Evolutionary conservation across 441 rosid genomes (phyloP), one percentile per base, ranked within the genome.

Genomic region (Aleurites moluccanus): DNA sequence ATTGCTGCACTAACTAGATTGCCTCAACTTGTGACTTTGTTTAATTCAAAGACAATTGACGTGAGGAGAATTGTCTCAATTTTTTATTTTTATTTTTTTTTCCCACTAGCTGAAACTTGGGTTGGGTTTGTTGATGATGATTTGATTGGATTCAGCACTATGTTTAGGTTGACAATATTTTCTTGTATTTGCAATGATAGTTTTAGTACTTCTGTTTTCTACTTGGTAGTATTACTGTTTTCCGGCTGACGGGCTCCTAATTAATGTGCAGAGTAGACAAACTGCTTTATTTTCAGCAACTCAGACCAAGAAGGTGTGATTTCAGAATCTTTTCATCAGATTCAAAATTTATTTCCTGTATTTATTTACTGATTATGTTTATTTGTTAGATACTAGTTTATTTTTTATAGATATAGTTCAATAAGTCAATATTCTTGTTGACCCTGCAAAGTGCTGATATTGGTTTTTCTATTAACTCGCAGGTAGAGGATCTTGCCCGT

Each of bases 401-500:
- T 27, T 10, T 42, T 53, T 63, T 2, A 5, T 52, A 23, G 9
- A 10, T 18, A 27, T 57, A 25, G 13, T 27, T 56, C 38, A 65
- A 56, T 27, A 11, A 27, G 45, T 59, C 18, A 44, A 35, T 3
- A n/a, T 66, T 57, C 9, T 64, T n/a, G 27, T 16, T 56, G 35
- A 66, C 55, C 10, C 7, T 10, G 30, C 60, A n/a, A 23, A n/a
- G 25, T 5, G 21, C 50, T 59, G 35, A 68, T 35, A 25, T 30
- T 55, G 49, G 35, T 50, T 30, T 61, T 45, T 56, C 6, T 49
- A 28, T 65, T 28, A 47, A 70, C 69, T 47, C 85, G 73, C 73
- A 94, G 98, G 98, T 93, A 69, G 93, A 92, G 88, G 97, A 94
- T 85, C 98, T 93, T 77, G 99, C 97, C 35, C 93, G 97, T 50